Evolutionary conservation across 805 yeast genomes (phyloP).

Genomic region (Ascoidea tarda): DNA sequence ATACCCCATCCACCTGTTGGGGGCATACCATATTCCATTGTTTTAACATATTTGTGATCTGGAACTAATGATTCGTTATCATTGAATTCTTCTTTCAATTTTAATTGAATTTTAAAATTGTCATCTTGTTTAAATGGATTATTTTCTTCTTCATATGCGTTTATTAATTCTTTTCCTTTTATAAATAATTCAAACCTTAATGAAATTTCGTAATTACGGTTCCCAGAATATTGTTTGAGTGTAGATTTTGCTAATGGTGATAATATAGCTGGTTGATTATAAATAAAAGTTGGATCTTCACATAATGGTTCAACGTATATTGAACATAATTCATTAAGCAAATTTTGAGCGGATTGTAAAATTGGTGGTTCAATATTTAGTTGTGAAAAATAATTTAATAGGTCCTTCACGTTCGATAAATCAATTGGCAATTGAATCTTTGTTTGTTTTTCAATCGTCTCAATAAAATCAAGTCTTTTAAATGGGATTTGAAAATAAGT

Average conservation of each 20-base stretch:
- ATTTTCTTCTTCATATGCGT: slow-evolving; percentile 96
- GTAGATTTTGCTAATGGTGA: slow-evolving; percentile 81
- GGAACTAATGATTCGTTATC: slow-evolving; percentile 45
- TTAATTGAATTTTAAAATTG: slow-evolving; percentile 51
- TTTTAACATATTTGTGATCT: slow-evolving; percentile 55
- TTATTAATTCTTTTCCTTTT: slow-evolving; percentile 66
- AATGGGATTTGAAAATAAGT: slow-evolving; percentile 14
- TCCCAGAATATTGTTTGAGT: slow-evolving; percentile 15
- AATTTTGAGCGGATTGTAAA: slow-evolving; percentile 36
- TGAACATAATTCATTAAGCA: slow-evolving; percentile 52
- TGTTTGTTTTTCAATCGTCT: slow-evolving; percentile 40
- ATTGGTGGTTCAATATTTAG: slow-evolving; percentile 24
- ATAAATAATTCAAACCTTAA: slow-evolving; percentile 78
- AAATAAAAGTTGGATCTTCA: slow-evolving; percentile 52
- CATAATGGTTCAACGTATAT: slow-evolving; percentile 55
- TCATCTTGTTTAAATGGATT: slow-evolving; percentile 56
- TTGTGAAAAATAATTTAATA: slow-evolving; percentile 25
- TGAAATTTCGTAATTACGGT: slow-evolving; percentile 28
- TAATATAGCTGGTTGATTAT: slow-evolving; percentile 70
- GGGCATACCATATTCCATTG: slow-evolving; percentile 89
- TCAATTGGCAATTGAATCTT: slow-evolving; percentile 33
- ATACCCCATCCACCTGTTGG: slow-evolving; percentile 99
- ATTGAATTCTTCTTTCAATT: slow-evolving; percentile 26
- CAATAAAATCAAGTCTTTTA: slow-evolving; percentile 46
- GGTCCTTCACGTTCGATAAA: slow-evolving; percentile 21